These are phyloP conservation scores for Stylonectria norvegica DNA, from an alignment of 2,329 filamentous ascomycete species.

Conservation along the genomic window DNA sequence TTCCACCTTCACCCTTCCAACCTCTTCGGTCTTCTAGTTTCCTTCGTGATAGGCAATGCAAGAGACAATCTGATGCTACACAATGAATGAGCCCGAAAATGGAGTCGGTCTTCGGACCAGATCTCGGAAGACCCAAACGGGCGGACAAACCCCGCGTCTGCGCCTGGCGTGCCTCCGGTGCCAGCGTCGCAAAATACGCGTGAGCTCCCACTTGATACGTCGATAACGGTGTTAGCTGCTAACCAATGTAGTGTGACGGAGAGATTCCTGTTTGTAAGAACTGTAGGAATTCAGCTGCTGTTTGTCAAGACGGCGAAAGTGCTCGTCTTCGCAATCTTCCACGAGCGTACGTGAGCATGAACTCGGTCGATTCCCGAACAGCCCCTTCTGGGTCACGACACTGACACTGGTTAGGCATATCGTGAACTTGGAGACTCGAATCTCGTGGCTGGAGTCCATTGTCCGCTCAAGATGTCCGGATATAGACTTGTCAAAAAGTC, in stretches of 20 bases:
- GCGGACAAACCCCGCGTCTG: constrained; percentile 26
- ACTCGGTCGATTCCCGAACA: background rate
- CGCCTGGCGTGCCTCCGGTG: constrained; percentile 36
- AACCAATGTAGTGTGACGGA: constrained; percentile 41
- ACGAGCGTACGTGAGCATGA: constrained; percentile 33
- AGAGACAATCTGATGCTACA: too few species aligned
- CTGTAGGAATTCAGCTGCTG: constrained; percentile 40
- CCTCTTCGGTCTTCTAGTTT: background rate
- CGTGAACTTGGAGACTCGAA: constrained; percentile 37
- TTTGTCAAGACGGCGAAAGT: constrained; percentile 44
- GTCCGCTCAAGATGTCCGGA: constrained; percentile 40
- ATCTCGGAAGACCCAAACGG: constrained; percentile 14
- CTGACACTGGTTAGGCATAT: constrained; percentile 23
- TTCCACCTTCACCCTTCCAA: constrained; percentile 1
- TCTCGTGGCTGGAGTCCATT: constrained; percentile 46
- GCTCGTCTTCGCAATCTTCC: constrained; percentile 38
- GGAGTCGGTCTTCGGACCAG: constrained; percentile 3
- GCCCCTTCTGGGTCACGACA: background rate
- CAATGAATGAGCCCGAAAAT: constrained; percentile 14
- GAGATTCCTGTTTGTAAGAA: constrained; percentile 40
- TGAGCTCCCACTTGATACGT: constrained; percentile 19
- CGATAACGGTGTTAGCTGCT: background rate
- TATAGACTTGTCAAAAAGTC: constrained; percentile 34
- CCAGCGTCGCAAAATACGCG: constrained; percentile 48
- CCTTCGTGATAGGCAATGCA: too few species aligned